A percentile compares a stretch with the other conserved stretches of the same genome.
Evolutionary conservation across 1,284 basidiomycete species (phyloP).

Genomic region (Trichosporon ovoides): DNA sequence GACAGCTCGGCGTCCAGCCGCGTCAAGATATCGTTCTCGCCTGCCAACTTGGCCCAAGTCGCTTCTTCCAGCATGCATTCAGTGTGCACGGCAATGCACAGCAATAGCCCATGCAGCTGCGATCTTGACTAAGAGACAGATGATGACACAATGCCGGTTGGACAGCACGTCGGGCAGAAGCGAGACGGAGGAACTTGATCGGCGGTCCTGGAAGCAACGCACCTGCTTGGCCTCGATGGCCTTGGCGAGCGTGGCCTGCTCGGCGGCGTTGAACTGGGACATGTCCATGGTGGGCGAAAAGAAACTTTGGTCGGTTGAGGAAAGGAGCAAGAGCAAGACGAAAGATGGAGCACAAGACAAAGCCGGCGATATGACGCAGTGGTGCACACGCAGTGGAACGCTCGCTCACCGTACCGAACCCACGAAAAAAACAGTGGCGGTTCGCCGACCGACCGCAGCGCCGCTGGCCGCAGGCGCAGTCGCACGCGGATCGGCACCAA

Average conservation of each 20-base stretch:
- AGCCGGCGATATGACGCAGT: neutral
- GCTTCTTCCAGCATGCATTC: no score
- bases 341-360: neutral
- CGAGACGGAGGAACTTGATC: neutral
- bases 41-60: no score
- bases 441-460: neutral
- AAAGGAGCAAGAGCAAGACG: neutral
- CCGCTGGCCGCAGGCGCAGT: no score
- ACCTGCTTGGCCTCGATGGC: conserved; percentile 93
- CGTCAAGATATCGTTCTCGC: neutral
- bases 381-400: no score
- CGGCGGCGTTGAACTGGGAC: conserved; percentile 72
- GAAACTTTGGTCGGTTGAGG: neutral
- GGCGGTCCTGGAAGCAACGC: conserved; percentile 20
- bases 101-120: no score
- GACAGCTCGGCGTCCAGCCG: neutral
- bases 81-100: neutral
- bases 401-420: neutral
- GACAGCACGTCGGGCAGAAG: neutral
- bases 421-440: conserved; percentile 1
- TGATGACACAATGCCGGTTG: neutral
- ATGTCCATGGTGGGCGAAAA: conserved; percentile 64
- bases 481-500: no score
- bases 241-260: conserved; percentile 82
- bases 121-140: neutral